These are phyloP conservation scores for Globisporangium heterothallicum DNA, from an alignment of 352 stramenopile species.

Conservation along the genomic window DNA sequence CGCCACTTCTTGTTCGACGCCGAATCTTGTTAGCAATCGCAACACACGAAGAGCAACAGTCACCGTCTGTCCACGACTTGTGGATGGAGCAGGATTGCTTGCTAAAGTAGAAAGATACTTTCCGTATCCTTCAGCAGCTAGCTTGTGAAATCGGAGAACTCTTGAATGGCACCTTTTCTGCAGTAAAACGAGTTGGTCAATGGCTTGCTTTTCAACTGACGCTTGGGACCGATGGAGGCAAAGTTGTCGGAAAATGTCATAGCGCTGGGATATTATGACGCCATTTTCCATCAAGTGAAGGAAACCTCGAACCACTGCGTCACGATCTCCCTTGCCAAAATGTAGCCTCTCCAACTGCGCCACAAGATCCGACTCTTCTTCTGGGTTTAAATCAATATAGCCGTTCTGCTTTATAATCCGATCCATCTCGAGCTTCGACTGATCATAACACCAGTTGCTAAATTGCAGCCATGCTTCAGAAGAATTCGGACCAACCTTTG, in stretches of 20 bases:
- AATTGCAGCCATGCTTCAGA: constrained; percentile 53
- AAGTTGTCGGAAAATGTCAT: constrained; percentile 30
- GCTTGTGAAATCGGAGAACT: constrained; percentile 27
- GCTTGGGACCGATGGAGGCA: constrained; percentile 17
- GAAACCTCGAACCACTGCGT: constrained; percentile 35
- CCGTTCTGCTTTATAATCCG: constrained; percentile 40
- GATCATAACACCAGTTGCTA: constrained; percentile 69
- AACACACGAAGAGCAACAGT: constrained; percentile 61
- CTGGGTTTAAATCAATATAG: constrained; percentile 36
- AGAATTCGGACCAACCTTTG: constrained; percentile 27
- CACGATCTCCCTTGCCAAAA: constrained; percentile 22
- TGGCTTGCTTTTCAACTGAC: constrained; percentile 6
- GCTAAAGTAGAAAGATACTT: constrained; percentile 6
- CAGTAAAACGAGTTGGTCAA: constrained; percentile 29
- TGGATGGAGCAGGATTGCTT: background rate
- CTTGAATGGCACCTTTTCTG: constrained; percentile 29
- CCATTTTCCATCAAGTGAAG: constrained; percentile 50
- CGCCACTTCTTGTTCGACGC: constrained; percentile 35
- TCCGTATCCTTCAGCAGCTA: constrained; percentile 40
- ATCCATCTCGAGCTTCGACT: constrained; percentile 36
- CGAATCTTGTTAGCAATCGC: constrained; percentile 57
- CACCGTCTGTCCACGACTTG: constrained; percentile 21
- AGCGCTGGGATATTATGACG: constrained; percentile 27
- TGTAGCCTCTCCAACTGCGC: constrained; percentile 36
- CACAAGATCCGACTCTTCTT: constrained; percentile 37